Conservation (phyloP, 1,284 basidiomycete species). For the Austroboletus rostrupii region DNA sequence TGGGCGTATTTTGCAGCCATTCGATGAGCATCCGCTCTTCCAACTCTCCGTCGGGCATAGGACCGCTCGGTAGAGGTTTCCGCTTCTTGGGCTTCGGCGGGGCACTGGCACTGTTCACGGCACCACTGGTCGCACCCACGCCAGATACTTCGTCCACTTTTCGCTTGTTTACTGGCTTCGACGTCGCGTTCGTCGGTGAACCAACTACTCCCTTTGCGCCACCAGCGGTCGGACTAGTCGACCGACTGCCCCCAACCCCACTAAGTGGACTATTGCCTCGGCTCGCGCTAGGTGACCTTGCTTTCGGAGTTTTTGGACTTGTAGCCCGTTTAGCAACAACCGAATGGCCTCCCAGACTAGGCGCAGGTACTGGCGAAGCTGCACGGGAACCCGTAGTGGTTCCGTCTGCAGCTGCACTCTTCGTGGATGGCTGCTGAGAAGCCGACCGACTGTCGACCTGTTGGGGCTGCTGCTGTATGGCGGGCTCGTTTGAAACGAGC, state of each 20-base stretch:
- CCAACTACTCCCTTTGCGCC: constrained; percentile 30
- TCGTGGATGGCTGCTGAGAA: constrained; percentile 32
- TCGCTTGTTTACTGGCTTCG: constrained; percentile 50
- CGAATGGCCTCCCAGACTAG: constrained; percentile 62
- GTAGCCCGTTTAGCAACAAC: constrained; percentile 80
- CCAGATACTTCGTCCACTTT: constrained; percentile 55
- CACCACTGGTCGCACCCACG: constrained; percentile 28
- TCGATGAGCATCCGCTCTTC: constrained; percentile 64
- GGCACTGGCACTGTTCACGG: constrained; percentile 28
- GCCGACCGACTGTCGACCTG: constrained; percentile 30
- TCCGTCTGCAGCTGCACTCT: constrained; percentile 30
- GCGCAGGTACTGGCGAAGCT: constrained; percentile 51
- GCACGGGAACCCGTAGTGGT: constrained; percentile 44
- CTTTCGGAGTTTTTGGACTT: constrained; percentile 65
- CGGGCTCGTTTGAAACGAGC: constrained; percentile 48
- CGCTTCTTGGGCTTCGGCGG: constrained; percentile 63
- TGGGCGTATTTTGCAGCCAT: constrained; percentile 63
- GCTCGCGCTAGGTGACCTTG: constrained; percentile 42
- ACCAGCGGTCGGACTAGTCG: constrained; percentile 39
- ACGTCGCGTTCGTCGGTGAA: constrained; percentile 24
- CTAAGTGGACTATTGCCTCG: constrained; percentile 55
- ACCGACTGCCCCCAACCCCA: constrained; percentile 37
- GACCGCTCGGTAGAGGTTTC: constrained; percentile 42
- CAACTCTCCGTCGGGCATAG: constrained; percentile 49
- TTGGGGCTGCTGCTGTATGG: constrained; percentile 52